A percentile compares a stretch with the other conserved stretches of the same genome.
Evolutionary conservation across 192 early-diverging fungal species (phyloP).

Genomic region (Coemansia sp.): DNA sequence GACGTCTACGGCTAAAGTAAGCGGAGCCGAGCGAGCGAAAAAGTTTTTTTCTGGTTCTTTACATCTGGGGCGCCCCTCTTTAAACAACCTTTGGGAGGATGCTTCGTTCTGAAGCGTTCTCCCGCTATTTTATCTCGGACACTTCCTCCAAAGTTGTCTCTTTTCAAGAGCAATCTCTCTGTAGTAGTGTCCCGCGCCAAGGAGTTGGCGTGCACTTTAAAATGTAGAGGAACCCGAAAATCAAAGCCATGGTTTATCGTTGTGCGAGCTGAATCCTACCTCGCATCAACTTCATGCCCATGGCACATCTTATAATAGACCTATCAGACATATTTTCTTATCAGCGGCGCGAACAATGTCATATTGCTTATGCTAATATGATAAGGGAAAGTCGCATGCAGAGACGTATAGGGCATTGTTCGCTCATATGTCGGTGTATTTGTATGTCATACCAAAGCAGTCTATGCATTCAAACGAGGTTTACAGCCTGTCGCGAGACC

Average conservation of each 20-base stretch:
- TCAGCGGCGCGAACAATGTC: background rate
- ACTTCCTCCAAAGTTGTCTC: constrained; percentile 1
- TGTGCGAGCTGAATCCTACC: constrained; percentile 12
- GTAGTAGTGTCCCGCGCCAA: constrained; percentile 44
- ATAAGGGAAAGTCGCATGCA: background rate
- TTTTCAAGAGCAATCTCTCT: background rate
- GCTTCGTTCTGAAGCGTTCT: constrained; percentile 37
- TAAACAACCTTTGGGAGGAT: background rate
- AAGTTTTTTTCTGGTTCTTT: constrained; percentile 1
- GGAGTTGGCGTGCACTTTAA: constrained; percentile 37
- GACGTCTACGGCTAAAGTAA: background rate
- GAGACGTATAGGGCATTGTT: background rate
- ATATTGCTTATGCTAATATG: background rate
- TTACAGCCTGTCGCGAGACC: constrained; percentile 50
- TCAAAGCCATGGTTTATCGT: constrained; percentile 37
- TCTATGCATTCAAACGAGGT: constrained; percentile 1
- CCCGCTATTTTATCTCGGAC: constrained; percentile 4
- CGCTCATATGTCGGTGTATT: background rate
- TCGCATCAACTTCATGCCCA: constrained; percentile 41
- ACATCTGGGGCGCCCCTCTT: background rate
- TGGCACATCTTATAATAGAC: constrained; percentile 33
- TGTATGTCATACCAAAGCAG: background rate
- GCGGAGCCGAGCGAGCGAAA: background rate
- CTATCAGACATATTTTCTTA: background rate
- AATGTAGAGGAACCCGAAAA: constrained; percentile 23